Conservation (phyloP, 2,329 filamentous ascomycete genomes). For the Verticillium alfalfae region DNA sequence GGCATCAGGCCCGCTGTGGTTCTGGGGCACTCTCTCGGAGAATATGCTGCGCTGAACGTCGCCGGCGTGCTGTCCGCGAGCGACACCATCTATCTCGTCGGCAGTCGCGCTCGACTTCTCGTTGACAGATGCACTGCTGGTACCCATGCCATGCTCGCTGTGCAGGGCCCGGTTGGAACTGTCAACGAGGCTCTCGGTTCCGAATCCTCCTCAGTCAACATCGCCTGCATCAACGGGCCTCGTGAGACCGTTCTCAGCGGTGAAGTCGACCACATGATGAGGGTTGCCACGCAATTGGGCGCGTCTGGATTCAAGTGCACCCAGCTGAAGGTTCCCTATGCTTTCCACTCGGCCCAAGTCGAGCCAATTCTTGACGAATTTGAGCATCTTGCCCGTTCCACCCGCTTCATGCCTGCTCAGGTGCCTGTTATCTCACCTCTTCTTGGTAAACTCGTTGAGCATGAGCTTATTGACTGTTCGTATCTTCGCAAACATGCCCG, state of each 20-base stretch:
- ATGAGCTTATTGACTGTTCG: constrained; percentile 41
- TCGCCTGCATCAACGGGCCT: constrained; percentile 72
- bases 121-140: constrained; percentile 58
- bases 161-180: constrained; percentile 41
- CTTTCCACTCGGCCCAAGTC: constrained; percentile 49
- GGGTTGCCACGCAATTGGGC: constrained; percentile 32
- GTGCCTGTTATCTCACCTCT: constrained; percentile 66
- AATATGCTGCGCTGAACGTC: constrained; percentile 67
- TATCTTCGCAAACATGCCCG: constrained; percentile 59
- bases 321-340: constrained; percentile 43
- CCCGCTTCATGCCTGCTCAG: constrained; percentile 36
- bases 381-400: constrained; percentile 25
- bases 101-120: constrained; percentile 59
- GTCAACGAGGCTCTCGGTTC: constrained; percentile 46
- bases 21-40: constrained; percentile 61
- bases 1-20: constrained; percentile 50
- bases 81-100: constrained; percentile 69
- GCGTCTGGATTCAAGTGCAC: constrained; percentile 33
- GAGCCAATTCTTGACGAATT: constrained; percentile 54
- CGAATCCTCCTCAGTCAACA: constrained; percentile 31
- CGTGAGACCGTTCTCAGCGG: constrained; percentile 67
- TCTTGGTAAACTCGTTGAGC: constrained; percentile 45
- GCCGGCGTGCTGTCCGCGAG: constrained; percentile 66
- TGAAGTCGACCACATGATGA: constrained; percentile 30
- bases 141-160: constrained; percentile 56